Conservation (phyloP, 1,139 yeast genomes). For the Dujonia santamariae region DNA sequence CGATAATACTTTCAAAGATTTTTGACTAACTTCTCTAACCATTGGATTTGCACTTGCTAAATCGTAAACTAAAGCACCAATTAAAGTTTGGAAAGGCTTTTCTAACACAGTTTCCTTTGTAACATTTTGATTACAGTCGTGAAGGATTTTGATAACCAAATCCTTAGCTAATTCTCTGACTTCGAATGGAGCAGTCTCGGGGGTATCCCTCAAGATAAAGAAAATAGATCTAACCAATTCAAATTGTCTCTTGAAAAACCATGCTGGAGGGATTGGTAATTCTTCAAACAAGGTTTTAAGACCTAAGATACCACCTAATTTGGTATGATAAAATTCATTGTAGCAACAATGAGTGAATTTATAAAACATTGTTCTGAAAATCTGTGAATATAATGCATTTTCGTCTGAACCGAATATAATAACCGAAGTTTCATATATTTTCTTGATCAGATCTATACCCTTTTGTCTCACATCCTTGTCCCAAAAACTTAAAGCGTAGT, state of each 20-base stretch:
- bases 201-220: constrained; percentile 88
- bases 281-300: constrained; percentile 69
- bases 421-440: constrained; percentile 60
- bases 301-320: constrained; percentile 88
- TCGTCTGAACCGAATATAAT: constrained; percentile 65
- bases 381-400: constrained; percentile 67
- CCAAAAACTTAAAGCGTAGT: constrained; percentile 79
- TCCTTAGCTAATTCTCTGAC: constrained; percentile 71
- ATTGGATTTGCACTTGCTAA: constrained; percentile 82
- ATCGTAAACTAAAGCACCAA: constrained; percentile 87
- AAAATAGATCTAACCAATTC: constrained; percentile 85
- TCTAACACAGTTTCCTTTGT: constrained; percentile 59
- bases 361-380: constrained; percentile 73
- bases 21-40: constrained; percentile 81
- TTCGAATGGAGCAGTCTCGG: constrained; percentile 80
- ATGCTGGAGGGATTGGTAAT: constrained; percentile 61
- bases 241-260: constrained; percentile 76
- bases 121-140: constrained; percentile 60
- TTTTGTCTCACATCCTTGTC: constrained; percentile 64
- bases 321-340: constrained; percentile 80
- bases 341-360: constrained; percentile 89
- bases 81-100: constrained; percentile 78
- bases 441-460: constrained; percentile 66
- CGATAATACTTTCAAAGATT: constrained; percentile 64
- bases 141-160: constrained; percentile 60